A percentile compares a stretch with the other conserved stretches of the same genome.
Evolutionary conservation across 1,139 yeast species (phyloP).

Genomic region (Wickerhamomyces sp.): DNA sequence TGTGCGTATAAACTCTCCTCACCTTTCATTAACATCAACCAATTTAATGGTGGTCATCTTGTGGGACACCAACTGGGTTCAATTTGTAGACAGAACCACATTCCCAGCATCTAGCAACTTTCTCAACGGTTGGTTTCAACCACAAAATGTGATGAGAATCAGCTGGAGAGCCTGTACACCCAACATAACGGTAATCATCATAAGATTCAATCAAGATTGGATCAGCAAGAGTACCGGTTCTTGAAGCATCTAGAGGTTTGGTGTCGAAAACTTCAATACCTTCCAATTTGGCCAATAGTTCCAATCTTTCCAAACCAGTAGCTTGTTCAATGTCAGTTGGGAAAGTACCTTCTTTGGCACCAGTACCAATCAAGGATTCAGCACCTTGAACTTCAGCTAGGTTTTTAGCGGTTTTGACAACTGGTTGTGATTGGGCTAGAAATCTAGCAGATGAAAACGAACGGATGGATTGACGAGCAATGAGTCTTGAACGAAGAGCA

Average conservation of each 20-base stretch:
- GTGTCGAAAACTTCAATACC: conserved; percentile 95
- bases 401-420: conserved; percentile 55
- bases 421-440: conserved; percentile 28
- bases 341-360: conserved; percentile 77
- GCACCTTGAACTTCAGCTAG: conserved; percentile 79
- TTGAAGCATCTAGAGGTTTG: conserved; percentile 81
- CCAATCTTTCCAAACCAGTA: conserved; percentile 97
- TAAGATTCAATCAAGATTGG: conserved; percentile 89
- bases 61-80: conserved; percentile 83
- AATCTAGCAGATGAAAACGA: conserved; percentile 37
- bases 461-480: conserved; percentile 29
- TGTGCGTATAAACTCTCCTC: neutral
- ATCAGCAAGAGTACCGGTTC: conserved; percentile 82
- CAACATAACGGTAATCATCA: conserved; percentile 92
- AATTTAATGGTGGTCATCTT: conserved; percentile 49
- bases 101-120: conserved; percentile 97
- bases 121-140: conserved; percentile 83
- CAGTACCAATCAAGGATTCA: conserved; percentile 81
- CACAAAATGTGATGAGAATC: conserved; percentile 89
- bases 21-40: too few relatives aligned
- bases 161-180: conserved; percentile 95
- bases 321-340: conserved; percentile 96
- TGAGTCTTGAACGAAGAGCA: conserved; percentile 23
- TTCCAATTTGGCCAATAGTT: conserved; percentile 87
- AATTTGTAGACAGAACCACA: conserved; percentile 94